Evolutionary conservation across 306 rosid genomes (phyloP), one percentile per base, ranked within the genome.

Genomic region (Castanea crenata): DNA sequence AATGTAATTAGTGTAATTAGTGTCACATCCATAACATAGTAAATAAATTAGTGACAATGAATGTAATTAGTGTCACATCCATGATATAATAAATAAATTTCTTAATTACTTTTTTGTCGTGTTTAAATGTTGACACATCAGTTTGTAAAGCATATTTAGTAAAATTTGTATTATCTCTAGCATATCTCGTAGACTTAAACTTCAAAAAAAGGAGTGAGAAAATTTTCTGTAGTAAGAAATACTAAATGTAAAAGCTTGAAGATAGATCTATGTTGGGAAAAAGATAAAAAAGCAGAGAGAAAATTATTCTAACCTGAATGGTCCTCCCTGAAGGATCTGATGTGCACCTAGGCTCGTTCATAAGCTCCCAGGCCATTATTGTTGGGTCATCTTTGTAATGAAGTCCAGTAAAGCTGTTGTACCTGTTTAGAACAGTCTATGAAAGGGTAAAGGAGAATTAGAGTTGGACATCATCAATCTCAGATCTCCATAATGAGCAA

Each of bases 331-430:
- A 91, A 81, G 93, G 91, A 87, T 94, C 98, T 73, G 98, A 92
- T 70, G 91, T 80, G 87, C 98, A 94, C 80, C 98, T 85, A 1
- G 98, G 97, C 81, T 92, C 98, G 75, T 92, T 94, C 75, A 94
- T 92, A 19, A 94, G 97, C 88, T 94, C 98, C 98, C 98, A 94
- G 0, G 98, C 97, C 98, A 94, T 92, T 81, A 94, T 92, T 78
- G 98, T 90, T 15, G 97, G 86, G 63, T 94, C 98, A 82, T 92
- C 91, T 80, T 85, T 94, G 89, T 94, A 94, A 75, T 82, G 93
- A 58, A 82, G 79, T 71, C 92, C 90, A 4, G 89, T 94, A 32
- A 87, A 91, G 41, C 86, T 91, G 83, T 94, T 94, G 75, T 77
- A 87, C 77, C 98, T 88, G 83, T 78, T 87, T 1, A 94, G 87